Evolutionary conservation across 495 filamentous ascomycete species (phyloP), one percentile per base, ranked within the genome.

Genomic region (Aspergillus olivimuriae): DNA sequence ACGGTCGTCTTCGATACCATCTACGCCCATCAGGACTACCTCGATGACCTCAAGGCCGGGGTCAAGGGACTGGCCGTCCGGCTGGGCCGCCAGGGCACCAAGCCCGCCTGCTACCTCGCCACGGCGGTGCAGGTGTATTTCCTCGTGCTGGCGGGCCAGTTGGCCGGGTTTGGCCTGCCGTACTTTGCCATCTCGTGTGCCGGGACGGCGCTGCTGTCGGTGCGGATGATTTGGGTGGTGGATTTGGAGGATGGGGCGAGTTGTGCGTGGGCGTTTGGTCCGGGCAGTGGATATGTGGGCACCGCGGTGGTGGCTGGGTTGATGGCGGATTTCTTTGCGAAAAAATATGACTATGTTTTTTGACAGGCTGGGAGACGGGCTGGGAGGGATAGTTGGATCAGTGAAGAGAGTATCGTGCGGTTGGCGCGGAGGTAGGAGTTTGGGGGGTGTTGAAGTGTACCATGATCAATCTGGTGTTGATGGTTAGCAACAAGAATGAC

Each of bases 1-100:
- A 56, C 57, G 7, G 49, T 62, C 39, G 58, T 65, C 22, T 67
- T 60, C 47, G 66, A 72, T 48, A 67, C 66, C 9, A 59, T 72
- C 40, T 72, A 69, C 46, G 66, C 68, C 19, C 58, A 65, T 48
- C 65, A 68, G 36, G 68, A 69, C 38, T 32, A 66, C 11, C 51
- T 50, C 24, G 63, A 63, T 21, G 68, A 72, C 20, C 17, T 54
- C 22, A 53, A 58, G 31, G 48, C 61, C 4, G 65, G 60, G 1
- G 40, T 69, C 11, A 61, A 61, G 49, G 63, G 60, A 41, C 45
- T 65, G 17, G 67, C 66, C 7, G 66, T 73, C 15, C 33, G 37
- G 1, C 40, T 37, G 17, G 6, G 23, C 3, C 11, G 5, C 2
- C 28, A n/a, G n/a, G 24, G 16, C 8, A 41, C 37, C 0, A 41